phyloP scores from a whole-genome alignment of 305 asterid species.

The Fraxinus albicans region DNA sequence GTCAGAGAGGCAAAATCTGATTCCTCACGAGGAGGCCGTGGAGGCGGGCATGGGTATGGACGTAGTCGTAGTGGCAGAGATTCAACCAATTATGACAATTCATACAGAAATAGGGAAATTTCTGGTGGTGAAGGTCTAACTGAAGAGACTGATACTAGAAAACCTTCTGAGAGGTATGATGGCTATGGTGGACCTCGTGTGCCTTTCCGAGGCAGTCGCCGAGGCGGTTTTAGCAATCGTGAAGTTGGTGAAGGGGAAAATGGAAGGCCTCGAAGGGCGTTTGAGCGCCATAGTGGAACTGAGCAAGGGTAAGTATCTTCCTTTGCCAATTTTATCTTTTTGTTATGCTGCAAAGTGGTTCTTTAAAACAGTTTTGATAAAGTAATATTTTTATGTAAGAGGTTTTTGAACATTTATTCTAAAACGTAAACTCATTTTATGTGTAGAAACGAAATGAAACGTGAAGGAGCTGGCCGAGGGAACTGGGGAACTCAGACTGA shows the following conservation, averaged over 20 bases:
- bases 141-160: constrained; percentile 51
- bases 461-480: constrained; percentile 81
- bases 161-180: constrained; percentile 62
- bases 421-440: background rate
- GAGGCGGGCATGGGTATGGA: constrained; percentile 12
- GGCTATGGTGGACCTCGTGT: constrained; percentile 71
- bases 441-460: constrained; percentile 60
- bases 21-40: too few species aligned
- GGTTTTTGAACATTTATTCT: background rate
- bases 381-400: background rate
- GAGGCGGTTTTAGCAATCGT: constrained; percentile 65
- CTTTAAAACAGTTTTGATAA: background rate
- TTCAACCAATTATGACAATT: constrained; percentile 39
- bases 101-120: constrained; percentile 50
- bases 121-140: constrained; percentile 44
- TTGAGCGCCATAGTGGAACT: constrained; percentile 81
- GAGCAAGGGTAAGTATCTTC: constrained; percentile 58
- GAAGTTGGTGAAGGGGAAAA: constrained; percentile 65
- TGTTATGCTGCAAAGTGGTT: background rate
- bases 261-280: constrained; percentile 53
- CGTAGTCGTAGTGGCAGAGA: constrained; percentile 71
- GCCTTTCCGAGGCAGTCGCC: constrained; percentile 58
- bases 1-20: too few species aligned
- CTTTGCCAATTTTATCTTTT: background rate
- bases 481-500: constrained; percentile 78